Conservation (phyloP, 805 yeast genomes). For the Candida pseudofarinosa region DNA sequence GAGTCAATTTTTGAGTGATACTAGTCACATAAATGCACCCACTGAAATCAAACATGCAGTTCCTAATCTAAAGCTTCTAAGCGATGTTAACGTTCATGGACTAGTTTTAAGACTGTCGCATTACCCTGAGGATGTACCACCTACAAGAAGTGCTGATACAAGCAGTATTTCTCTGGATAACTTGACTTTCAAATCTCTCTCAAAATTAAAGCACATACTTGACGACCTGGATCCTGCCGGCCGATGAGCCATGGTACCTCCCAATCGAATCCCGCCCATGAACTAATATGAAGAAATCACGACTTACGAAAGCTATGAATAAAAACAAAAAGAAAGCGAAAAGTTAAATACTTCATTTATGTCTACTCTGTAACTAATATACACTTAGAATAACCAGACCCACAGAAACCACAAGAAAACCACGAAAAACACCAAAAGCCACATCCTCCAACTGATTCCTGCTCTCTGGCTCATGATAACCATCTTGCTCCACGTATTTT, state of each 20-base stretch:
- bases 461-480: constrained; percentile 43
- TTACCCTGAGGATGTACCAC: neutral
- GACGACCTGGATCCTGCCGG: neutral
- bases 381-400: constrained; percentile 32
- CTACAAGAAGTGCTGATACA: neutral
- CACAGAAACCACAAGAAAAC: constrained; percentile 38
- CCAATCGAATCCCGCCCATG: too few relatives aligned
- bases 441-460: constrained; percentile 43
- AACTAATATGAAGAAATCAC: too few relatives aligned
- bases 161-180: neutral
- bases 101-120: neutral
- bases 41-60: neutral
- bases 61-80: neutral
- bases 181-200: neutral
- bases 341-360: neutral
- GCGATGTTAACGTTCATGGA: neutral
- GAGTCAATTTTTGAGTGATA: neutral
- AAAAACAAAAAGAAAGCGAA: neutral
- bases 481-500: constrained; percentile 41
- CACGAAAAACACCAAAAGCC: constrained; percentile 36
- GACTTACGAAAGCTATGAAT: neutral
- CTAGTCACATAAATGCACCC: neutral
- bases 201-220: neutral
- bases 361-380: neutral
- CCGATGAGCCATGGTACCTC: neutral